These are phyloP conservation scores for Bjerkandera adusta DNA, from an alignment of 1,284 basidiomycete genomes.

Conservation along the genomic window DNA sequence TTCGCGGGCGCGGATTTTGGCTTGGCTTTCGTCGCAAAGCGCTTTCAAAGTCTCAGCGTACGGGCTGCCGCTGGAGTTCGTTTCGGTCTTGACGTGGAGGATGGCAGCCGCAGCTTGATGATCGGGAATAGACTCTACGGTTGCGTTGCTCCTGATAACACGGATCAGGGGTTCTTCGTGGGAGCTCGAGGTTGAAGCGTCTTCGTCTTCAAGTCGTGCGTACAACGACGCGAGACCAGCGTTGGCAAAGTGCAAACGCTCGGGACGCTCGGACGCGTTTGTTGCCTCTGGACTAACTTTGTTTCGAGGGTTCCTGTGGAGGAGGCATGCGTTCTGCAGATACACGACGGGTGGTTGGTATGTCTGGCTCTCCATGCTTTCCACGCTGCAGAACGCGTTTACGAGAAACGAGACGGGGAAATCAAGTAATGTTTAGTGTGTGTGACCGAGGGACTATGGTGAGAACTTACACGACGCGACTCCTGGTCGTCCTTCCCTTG, in stretches of 20 bases:
- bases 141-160: slow-evolving; percentile 1
- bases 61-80: too few species aligned
- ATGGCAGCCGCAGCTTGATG: slow-evolving; percentile 2
- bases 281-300: slow-evolving; percentile 59
- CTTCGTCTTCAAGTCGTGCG: slow-evolving; percentile 57
- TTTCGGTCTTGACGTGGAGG: slow-evolving; percentile 3
- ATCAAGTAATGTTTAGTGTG: too few species aligned
- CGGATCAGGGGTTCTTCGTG: not conserved
- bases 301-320: slow-evolving; percentile 69
- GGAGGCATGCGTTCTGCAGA: slow-evolving; percentile 70
- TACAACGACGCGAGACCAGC: slow-evolving; percentile 78
- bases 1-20: slow-evolving; percentile 56
- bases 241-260: slow-evolving; percentile 81
- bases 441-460: too few species aligned
- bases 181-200: not conserved
- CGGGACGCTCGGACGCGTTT: slow-evolving; percentile 80
- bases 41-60: too few species aligned
- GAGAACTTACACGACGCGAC: too few species aligned
- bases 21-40: too few species aligned
- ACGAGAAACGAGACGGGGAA: too few species aligned
- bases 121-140: not conserved
- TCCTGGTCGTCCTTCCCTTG: too few species aligned
- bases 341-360: too few species aligned
- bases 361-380: too few species aligned
- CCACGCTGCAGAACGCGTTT: too few species aligned